Evolutionary conservation across 495 filamentous ascomycete species (phyloP).

Genomic region (Penicillium coprophilum): DNA sequence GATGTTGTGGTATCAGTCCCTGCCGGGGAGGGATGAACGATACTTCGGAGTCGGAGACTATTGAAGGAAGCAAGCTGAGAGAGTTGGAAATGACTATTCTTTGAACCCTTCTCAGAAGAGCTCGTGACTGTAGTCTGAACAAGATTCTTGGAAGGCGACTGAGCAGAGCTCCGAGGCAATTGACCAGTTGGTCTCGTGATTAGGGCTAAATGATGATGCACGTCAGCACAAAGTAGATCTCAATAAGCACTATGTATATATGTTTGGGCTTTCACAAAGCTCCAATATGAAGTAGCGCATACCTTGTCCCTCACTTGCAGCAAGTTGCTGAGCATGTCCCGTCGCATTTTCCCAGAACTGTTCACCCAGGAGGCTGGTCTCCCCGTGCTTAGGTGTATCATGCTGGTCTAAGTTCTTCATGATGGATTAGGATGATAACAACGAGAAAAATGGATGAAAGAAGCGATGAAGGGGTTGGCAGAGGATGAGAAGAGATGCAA

Average conservation of each 20-base stretch:
- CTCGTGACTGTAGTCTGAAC: background rate
- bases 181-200: background rate
- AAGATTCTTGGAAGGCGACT: background rate
- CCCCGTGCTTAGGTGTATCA: background rate
- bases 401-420: background rate
- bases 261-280: background rate
- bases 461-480: fast-evolving
- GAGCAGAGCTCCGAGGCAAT: background rate
- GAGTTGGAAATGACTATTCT: background rate
- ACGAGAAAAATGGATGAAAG: background rate
- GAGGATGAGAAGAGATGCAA: background rate
- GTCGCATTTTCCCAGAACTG: background rate
- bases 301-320: background rate
- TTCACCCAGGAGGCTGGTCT: background rate
- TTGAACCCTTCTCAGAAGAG: background rate
- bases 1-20: background rate
- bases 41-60: background rate
- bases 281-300: background rate
- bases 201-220: background rate
- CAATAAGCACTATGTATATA: background rate
- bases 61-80: background rate
- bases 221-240: background rate
- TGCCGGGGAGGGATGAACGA: background rate
- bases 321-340: background rate
- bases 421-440: background rate